phyloP scores from a whole-genome alignment of 331 rosid genomes.

The Malus hybrid region DNA sequence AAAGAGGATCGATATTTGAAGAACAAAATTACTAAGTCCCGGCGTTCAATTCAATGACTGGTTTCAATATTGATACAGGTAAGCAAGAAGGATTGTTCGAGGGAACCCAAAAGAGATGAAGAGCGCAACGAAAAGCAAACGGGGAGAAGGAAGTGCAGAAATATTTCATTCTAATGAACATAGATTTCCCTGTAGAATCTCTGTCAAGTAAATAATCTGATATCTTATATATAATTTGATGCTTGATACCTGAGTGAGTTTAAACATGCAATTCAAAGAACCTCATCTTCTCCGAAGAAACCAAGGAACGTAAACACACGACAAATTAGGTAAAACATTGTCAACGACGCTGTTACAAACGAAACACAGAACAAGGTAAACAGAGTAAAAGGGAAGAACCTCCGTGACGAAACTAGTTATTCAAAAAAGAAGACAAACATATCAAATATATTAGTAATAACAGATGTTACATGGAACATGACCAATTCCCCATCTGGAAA shows the following conservation, averaged over 20 bases:
- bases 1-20: background rate
- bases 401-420: background rate
- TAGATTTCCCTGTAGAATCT: background rate
- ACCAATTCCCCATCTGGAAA: constrained; percentile 8
- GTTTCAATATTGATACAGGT: constrained; percentile 26
- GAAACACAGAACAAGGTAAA: background rate
- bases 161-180: background rate
- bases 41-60: background rate
- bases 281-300: background rate
- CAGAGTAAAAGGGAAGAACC: background rate
- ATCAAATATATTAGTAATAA: constrained; percentile 7
- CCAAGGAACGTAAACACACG: no score
- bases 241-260: background rate
- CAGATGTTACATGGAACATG: constrained; percentile 10
- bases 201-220: background rate
- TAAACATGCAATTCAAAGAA: background rate
- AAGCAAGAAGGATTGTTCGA: constrained; percentile 29
- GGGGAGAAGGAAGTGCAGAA: constrained; percentile 21
- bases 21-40: background rate
- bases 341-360: no score
- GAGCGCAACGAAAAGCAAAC: constrained; percentile 29
- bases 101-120: constrained; percentile 26
- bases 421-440: background rate
- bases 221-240: background rate
- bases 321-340: background rate